These are phyloP conservation scores for Mariannaea elegans DNA, from an alignment of 2,329 filamentous ascomycete species.

Conservation along the genomic window DNA sequence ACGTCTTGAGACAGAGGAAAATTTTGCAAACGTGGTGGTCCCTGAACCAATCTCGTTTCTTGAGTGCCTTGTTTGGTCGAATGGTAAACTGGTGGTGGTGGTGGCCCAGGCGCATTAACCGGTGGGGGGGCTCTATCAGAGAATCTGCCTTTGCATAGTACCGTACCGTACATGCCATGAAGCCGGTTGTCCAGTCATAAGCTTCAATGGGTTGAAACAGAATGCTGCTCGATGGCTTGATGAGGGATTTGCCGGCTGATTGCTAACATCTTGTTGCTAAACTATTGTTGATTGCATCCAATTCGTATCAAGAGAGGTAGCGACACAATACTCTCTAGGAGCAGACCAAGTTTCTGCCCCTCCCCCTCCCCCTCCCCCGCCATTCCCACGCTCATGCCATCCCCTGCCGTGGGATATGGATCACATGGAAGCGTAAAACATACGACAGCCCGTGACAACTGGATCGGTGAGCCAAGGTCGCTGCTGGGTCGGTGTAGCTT, in stretches of 20 bases:
- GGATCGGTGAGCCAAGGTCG: conserved; percentile 19
- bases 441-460: conserved; percentile 27
- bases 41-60: neutral
- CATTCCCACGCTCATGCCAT: conserved; percentile 32
- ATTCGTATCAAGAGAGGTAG: neutral
- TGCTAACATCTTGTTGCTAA: neutral
- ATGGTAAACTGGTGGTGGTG: neutral
- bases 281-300: neutral
- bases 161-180: conserved; percentile 3
- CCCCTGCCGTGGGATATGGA: conserved; percentile 28
- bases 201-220: neutral
- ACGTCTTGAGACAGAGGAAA: neutral
- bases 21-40: neutral
- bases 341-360: conserved; percentile 4
- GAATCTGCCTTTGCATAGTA: neutral
- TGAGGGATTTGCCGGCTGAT: conserved; percentile 13
- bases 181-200: neutral
- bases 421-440: conserved; percentile 36
- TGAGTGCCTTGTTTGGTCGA: neutral
- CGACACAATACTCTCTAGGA: conserved; percentile 6
- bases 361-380: conserved; percentile 35
- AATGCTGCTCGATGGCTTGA: neutral
- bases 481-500: conserved; percentile 8
- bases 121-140: neutral
- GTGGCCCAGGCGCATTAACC: conserved; percentile 4